Evolutionary conservation across 202 grass and related monocot species (phyloP).

Genomic region (Cymbopogon flexuosus): DNA sequence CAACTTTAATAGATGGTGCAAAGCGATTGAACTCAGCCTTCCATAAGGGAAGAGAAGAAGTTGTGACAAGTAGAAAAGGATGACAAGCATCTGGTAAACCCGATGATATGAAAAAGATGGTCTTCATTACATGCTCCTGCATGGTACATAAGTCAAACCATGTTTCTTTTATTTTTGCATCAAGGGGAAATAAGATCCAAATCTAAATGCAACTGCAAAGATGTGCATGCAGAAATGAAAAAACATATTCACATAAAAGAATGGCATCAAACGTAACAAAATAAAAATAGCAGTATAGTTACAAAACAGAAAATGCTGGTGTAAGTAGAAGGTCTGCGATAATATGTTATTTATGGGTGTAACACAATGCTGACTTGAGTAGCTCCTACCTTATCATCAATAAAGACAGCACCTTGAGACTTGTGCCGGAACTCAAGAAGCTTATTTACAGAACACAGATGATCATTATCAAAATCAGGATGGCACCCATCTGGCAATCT

Average conservation of each 20-base stretch:
- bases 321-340: conserved; percentile 10
- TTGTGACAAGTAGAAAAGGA: conserved; percentile 63
- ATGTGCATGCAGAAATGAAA: conserved; percentile 15
- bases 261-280: conserved; percentile 9
- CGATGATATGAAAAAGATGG: conserved; percentile 56
- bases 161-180: neutral
- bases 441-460: conserved; percentile 61
- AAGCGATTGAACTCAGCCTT: conserved; percentile 53
- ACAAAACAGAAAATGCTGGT: conserved; percentile 2
- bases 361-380: conserved; percentile 10
- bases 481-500: conserved; percentile 57
- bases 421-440: conserved; percentile 61
- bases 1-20: conserved; percentile 56
- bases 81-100: conserved; percentile 38
- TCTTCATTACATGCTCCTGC: conserved; percentile 59
- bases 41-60: conserved; percentile 49
- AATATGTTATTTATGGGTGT: neutral
- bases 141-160: conserved; percentile 23
- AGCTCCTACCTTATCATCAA: conserved; percentile 70
- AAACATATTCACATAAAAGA: neutral
- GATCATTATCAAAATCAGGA: conserved; percentile 57
- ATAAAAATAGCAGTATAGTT: neutral
- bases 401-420: conserved; percentile 50
- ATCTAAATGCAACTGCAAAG: neutral
- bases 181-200: neutral